Conservation (phyloP, 1,284 basidiomycete genomes). For the Psilocybe mexicana region DNA sequence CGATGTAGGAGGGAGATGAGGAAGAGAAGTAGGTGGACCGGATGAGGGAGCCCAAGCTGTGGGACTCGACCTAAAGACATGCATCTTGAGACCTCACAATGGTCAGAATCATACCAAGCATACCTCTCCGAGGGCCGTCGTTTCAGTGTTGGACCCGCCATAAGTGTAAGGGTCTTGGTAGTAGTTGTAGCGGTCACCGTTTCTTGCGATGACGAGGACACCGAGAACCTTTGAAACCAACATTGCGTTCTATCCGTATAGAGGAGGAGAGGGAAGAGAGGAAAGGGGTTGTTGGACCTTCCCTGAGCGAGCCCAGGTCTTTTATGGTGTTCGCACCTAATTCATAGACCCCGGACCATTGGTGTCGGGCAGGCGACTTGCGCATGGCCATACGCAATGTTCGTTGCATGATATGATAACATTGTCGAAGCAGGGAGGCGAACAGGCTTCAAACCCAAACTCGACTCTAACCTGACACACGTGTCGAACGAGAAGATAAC, state of each 20-base stretch:
- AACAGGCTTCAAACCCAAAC: conserved; percentile 13
- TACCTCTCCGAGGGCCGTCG: conserved; percentile 80
- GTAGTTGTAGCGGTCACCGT: conserved; percentile 76
- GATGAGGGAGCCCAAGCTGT: conserved; percentile 68
- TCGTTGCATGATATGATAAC: conserved; percentile 15
- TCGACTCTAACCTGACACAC: conserved; percentile 15
- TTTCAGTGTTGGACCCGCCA: conserved; percentile 67
- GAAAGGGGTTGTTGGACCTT: conserved; percentile 11
- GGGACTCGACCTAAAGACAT: conserved; percentile 62
- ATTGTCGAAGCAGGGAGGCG: conserved; percentile 19
- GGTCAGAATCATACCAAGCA: not conserved
- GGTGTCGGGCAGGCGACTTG: conserved; percentile 19
- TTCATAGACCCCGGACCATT: conserved; percentile 12
- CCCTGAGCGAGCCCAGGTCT: conserved; percentile 15
- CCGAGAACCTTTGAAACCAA: conserved; percentile 73
- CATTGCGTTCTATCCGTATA: conserved; percentile 29
- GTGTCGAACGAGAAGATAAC: conserved; percentile 18
- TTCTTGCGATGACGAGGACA: conserved; percentile 80
- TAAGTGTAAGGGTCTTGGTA: conserved; percentile 76
- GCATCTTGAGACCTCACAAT: conserved; percentile 9
- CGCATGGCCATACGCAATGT: conserved; percentile 21
- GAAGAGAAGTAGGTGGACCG: conserved; percentile 70
- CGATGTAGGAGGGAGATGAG: conserved; percentile 65
- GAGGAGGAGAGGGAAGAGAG: conserved; percentile 17
- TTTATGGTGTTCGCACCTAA: conserved; percentile 15